Evolutionary conservation across 352 stramenopile genomes (phyloP), one percentile per base, ranked within the genome.

Genomic region (Achlya hypogyna): DNA sequence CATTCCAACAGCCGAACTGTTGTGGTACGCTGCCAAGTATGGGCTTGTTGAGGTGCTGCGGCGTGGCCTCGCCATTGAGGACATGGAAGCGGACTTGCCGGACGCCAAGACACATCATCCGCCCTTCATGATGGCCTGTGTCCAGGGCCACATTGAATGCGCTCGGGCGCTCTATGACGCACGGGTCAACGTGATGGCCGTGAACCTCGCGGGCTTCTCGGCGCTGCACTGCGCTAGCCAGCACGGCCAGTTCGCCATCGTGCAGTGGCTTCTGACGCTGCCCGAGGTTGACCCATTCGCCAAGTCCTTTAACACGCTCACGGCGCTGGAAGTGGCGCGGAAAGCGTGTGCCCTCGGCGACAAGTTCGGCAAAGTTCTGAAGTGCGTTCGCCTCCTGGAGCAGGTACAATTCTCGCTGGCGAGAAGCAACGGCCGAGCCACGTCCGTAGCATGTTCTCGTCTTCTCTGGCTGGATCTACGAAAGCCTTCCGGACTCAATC

Each of bases 11-110:
- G 84, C 92, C 73, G 84, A 95, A 66, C 73, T 79, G 51, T 62
- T 91, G 31, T 95, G 84, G 82, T 63, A 89, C 14, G 81, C 79
- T 12, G 84, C 84, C 63, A 91, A 90, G 74, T 83, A 72, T 59
- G 84, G 86, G 28, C 80, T 93, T 71, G 42, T 79, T 25, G 70
- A 71, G 2, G 64, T 75, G 27, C 62, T 95, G 35, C 77, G 78
- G 40, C 49, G 49, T 12, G 49, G 18, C 42, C 18, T 49, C 59
- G n/a, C 74, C 32, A 81, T 76, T 40, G 65, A 91, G 12, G 20
- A 12, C 58, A 90, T 78, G 52, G 78, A 79, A 54, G 75, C 72
- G 69, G 87, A 88, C 63, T 58, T 87, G 58, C 82, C 93, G 68
- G 60, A 67, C n/a, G 27, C 27, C 12, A 42, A 49, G 47, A 42